Evolutionary conservation across 257 asterid genomes (phyloP), one percentile per base, ranked within the genome.

Genomic region (Jaltomata sinuosa): DNA sequence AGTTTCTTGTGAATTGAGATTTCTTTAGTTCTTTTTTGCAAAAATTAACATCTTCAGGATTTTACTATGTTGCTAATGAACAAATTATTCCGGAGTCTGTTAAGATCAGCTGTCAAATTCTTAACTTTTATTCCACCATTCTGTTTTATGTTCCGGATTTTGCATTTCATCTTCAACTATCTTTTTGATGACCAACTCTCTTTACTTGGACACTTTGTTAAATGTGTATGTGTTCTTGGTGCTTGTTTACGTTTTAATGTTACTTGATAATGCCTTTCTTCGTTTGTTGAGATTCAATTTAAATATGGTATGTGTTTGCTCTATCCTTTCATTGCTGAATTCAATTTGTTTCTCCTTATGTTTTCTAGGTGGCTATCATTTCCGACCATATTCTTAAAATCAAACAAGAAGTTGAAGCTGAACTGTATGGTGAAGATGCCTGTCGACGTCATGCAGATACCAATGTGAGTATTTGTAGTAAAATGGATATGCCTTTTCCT

Each of bases 381-480:
- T 83, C 95, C 5, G 93, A 94, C 80, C 92, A 89, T 19, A 92
- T 94, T 79, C 85, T 92, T 19, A 90, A 89, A 87, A 91, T 91
- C 62, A 94, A 92, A 87, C 2, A 54, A 54, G 78, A 85, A 87
- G 84, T 92, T 21, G 90, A 89, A 87, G 65, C 0, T 22, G 65
- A 57, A 57, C 16, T 57, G 65, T n/a, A 6, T 10, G 65, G 65
- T 57, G 65, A 57, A 22, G 27, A 57, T 10, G 1, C 8, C 9
- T 0, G 62, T 54, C 62, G 14, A 19, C 1, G 8, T 54, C 62
- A 54, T 67, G 94, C 83, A 21, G 27, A 54, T 54, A 21, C 2
- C 32, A 57, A 57, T 57, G 32, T 96, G 87, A 88, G 96, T 87
- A 57, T 34, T 68, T 67, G 11, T 54, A 7, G 0, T 21, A 19